These are phyloP conservation scores for Orbilia brochopaga DNA, from an alignment of 2,329 filamentous ascomycete species.

Conservation along the genomic window DNA sequence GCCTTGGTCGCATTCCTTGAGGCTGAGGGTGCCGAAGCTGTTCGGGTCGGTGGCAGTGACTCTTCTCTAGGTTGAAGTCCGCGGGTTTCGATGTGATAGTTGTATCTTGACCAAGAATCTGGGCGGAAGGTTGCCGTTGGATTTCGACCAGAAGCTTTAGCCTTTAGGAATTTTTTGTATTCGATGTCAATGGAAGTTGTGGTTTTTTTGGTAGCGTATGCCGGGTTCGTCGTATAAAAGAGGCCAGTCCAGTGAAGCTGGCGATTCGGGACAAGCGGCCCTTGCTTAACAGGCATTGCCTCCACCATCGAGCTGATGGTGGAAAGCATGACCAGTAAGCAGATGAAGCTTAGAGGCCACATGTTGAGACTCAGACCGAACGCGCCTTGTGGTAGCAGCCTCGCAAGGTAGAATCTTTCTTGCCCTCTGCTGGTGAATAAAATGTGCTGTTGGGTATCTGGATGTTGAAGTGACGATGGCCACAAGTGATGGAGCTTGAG, in stretches of 20 bases:
- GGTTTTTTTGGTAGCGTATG: constrained; percentile 2
- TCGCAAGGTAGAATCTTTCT: no score
- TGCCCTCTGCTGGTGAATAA: no score
- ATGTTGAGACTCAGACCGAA: constrained; percentile 9
- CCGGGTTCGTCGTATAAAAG: constrained; percentile 11
- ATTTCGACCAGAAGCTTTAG: constrained; percentile 22
- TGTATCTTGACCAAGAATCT: constrained; percentile 36
- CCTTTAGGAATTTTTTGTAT: constrained; percentile 12
- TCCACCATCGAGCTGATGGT: constrained; percentile 3
- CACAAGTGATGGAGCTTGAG: no score
- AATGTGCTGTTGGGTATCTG: no score
- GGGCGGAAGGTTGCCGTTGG: constrained; percentile 26
- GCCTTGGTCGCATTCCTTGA: background rate
- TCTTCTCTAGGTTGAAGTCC: constrained; percentile 1
- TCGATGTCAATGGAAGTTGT: constrained; percentile 10
- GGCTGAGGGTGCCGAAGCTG: background rate
- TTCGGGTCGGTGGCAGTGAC: background rate
- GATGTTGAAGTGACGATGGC: no score
- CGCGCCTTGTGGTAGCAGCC: no score
- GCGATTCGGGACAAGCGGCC: constrained; percentile 27
- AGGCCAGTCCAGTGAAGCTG: constrained; percentile 25
- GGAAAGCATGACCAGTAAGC: constrained; percentile 9
- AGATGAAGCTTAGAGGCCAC: constrained; percentile 9
- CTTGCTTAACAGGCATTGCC: constrained; percentile 23
- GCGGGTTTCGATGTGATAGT: constrained; percentile 27